These are phyloP conservation scores for Acanthamoeba culbertsoni DNA, from an alignment of 208 protist genomes.

Conservation along the genomic window DNA sequence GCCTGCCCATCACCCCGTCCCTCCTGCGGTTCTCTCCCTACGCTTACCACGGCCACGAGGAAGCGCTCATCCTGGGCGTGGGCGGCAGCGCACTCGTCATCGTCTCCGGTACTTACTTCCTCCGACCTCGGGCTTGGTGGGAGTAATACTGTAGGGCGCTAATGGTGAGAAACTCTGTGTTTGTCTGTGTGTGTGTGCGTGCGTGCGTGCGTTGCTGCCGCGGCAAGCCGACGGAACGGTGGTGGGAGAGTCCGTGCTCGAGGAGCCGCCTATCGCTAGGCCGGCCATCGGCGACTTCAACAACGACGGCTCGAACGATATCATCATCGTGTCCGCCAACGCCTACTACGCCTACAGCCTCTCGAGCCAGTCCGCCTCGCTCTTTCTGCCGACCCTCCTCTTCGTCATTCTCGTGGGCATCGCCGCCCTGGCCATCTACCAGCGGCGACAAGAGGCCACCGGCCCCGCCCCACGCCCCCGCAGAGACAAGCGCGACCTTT, in stretches of 20 bases:
- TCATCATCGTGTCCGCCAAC: slow-evolving; percentile 62
- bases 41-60: not conserved
- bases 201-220: too few relatives aligned
- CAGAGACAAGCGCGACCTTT: slow-evolving; percentile 23
- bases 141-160: too few relatives aligned
- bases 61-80: slow-evolving; percentile 57
- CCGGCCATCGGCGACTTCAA: slow-evolving; percentile 71
- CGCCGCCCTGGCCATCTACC: not conserved
- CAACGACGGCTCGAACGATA: slow-evolving; percentile 74
- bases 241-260: not conserved
- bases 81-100: slow-evolving; percentile 39
- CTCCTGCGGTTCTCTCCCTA: not conserved
- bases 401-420: slow-evolving; percentile 17
- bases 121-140: too few relatives aligned
- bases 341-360: slow-evolving; percentile 59
- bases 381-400: slow-evolving; percentile 28
- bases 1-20: slow-evolving; percentile 8
- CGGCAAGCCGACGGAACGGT: not conserved
- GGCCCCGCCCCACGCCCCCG: not conserved
- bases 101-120: not conserved
- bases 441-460: not conserved
- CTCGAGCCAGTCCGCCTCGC: not conserved
- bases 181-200: not conserved
- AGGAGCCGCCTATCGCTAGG: slow-evolving; percentile 36
- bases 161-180: too few relatives aligned